Base-by-base conservation (phyloP, 2,329 filamentous ascomycete species). In the Dactylella cylindrospora region DNA sequence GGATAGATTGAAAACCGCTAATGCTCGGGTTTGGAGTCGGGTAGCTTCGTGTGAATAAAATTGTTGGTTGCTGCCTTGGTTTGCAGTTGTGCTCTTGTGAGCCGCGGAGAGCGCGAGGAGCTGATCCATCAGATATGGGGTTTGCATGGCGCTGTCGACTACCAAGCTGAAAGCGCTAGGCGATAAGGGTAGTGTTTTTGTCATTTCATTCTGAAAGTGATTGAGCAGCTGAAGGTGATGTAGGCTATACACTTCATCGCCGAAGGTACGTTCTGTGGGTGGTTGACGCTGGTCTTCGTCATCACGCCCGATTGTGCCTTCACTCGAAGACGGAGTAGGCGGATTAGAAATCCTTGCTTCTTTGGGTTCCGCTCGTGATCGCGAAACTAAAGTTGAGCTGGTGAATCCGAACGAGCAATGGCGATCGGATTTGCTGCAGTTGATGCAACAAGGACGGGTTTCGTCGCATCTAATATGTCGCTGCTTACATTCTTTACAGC, bases 91-190 rank as follows among this genome's bases (percentile, higher is more conserved):
- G 39, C 39, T 43, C 25, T 28, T 28, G n/a, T 43, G 39, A 28
- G 25, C 10, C 3, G 39, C 22, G 12, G 39, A 28, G 5, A 43
- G 39, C 5, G 39, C 22, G 6, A 43, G 6, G 22, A 43, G 5
- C 31, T 43, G 22, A 25, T 43, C 39, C 39, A 43, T 43, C 23
- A 43, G 39, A 25, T 43, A 43, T 3, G 39, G 39, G 4, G 22
- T 17, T 6, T 13, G 25, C 3, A 29, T 3, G 3, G 39, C 39
- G n/a, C 19, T 5, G 4, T 43, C 25, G 10, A 43, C 13, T 8
- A 43, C 22, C 10, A 29, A 4, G n/a, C 8, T 22, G 39, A 36
- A 36, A 8, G 33, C 13, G 13, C 3, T 19, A 19, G 33, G 10
- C 33, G 33, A 13, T 36, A 36, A 13, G 13, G 3, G n/a, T 4